These are phyloP conservation scores for Syncephalastrum monosporum DNA, from an alignment of 371 early-diverging fungal species.

Conservation along the genomic window DNA sequence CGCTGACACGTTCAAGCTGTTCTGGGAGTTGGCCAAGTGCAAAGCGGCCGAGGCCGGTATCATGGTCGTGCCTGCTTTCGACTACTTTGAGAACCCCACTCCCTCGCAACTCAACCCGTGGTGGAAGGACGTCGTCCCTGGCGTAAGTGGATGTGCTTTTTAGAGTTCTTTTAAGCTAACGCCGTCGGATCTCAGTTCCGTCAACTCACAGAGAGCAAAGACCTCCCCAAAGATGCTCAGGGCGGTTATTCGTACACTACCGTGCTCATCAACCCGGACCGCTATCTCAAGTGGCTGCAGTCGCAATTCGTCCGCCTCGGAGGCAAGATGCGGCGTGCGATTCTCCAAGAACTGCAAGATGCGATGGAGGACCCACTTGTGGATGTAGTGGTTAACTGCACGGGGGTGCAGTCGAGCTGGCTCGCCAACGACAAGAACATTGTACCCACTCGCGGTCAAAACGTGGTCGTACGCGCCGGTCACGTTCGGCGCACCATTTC, in stretches of 20 bases:
- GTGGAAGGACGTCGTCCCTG: conserved; percentile 49
- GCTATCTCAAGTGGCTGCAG: conserved; percentile 65
- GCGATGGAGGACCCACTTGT: conserved; percentile 24
- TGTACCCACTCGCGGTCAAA: conserved; percentile 70
- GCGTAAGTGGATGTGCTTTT: conserved; percentile 34
- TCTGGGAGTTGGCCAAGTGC: conserved; percentile 31
- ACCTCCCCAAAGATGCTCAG: conserved; percentile 37
- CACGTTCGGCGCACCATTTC: conserved; percentile 57
- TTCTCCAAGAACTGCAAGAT: conserved; percentile 28
- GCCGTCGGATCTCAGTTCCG: conserved; percentile 25
- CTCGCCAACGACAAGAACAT: conserved; percentile 60
- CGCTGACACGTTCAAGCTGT: conserved; percentile 24
- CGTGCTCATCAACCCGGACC: conserved; percentile 52
- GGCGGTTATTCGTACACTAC: conserved; percentile 53
- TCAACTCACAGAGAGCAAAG: conserved; percentile 28
- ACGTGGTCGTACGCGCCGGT: conserved; percentile 60
- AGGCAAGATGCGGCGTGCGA: conserved; percentile 45
- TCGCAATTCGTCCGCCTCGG: conserved; percentile 51
- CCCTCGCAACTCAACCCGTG: conserved; percentile 42
- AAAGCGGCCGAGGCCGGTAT: conserved; percentile 29
- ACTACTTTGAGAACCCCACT: conserved; percentile 40
- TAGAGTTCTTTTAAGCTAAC: not conserved
- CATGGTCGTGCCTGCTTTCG: conserved; percentile 29
- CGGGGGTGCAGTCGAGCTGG: conserved; percentile 56
- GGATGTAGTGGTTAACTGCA: conserved; percentile 68